Evolutionary conservation across 1,284 basidiomycete species (phyloP).

Genomic region (Sporisorium exsertum): DNA sequence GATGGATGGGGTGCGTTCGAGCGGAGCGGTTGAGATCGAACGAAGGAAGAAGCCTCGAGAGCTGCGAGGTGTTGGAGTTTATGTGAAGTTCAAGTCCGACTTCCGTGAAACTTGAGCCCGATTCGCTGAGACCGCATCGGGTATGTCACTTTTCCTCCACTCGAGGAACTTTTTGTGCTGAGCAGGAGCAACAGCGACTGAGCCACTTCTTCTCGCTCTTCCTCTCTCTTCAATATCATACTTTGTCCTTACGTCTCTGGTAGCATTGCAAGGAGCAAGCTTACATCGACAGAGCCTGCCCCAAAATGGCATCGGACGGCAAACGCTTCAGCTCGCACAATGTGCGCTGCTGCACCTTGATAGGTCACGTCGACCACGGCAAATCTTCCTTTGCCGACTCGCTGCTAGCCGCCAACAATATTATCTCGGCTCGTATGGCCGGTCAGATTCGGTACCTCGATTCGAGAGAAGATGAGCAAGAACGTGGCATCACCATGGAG

Average conservation of each 20-base stretch:
- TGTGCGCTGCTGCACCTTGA: constrained; percentile 67
- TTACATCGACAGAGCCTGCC: not conserved
- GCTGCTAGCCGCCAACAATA: constrained; percentile 94
- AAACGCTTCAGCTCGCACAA: constrained; percentile 62
- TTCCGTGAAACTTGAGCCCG: constrained; percentile 13
- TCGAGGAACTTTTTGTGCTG: constrained; percentile 4
- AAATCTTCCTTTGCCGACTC: constrained; percentile 85
- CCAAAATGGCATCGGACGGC: constrained; percentile 36
- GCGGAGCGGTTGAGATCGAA: not conserved
- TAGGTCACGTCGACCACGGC: constrained; percentile 69
- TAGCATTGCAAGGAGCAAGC: constrained; percentile 11
- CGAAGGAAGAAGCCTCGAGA: constrained; percentile 11
- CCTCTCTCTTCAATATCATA: constrained; percentile 5
- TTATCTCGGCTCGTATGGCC: constrained; percentile 93
- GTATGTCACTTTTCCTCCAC: constrained; percentile 7
- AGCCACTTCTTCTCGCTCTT: constrained; percentile 9
- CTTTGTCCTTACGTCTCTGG: constrained; percentile 7
- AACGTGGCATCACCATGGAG: constrained; percentile 99
- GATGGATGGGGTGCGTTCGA: not conserved
- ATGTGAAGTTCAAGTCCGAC: too few relatives aligned
- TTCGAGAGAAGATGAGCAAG: constrained; percentile 95
- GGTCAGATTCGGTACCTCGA: constrained; percentile 97
- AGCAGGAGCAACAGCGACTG: constrained; percentile 6
- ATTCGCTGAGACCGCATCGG: not conserved
- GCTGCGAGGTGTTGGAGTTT: constrained; percentile 9